phyloP scores from a whole-genome alignment of 169 alveolate genomes.

The Cryptosporidium xiaoi region DNA sequence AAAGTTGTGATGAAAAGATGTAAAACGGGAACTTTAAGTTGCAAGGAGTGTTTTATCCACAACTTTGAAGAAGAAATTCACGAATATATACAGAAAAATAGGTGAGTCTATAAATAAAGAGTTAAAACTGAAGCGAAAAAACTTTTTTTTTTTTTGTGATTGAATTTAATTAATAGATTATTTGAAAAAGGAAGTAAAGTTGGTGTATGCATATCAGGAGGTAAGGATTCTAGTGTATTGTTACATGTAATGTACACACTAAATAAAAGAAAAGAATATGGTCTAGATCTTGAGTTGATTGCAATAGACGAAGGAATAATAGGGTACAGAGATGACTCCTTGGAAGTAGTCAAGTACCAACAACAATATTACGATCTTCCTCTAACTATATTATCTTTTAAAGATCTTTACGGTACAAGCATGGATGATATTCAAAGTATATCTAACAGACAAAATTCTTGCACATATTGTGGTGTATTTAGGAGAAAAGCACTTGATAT shows the following conservation, averaged over 20 bases:
- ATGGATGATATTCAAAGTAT: constrained; percentile 96
- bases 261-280: constrained; percentile 91
- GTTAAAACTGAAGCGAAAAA: not conserved
- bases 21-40: constrained; percentile 87
- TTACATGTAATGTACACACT: constrained; percentile 92
- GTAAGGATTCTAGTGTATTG: constrained; percentile 97
- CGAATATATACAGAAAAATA: constrained; percentile 82
- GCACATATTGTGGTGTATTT: constrained; percentile 98
- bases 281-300: constrained; percentile 89
- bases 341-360: constrained; percentile 90
- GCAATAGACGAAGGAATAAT: constrained; percentile 98
- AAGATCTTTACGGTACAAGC: constrained; percentile 92
- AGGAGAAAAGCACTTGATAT: constrained; percentile 96
- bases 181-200: constrained; percentile 91
- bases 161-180: constrained; percentile 54
- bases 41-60: constrained; percentile 92
- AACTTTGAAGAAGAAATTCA: constrained; percentile 96
- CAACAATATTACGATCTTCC: constrained; percentile 89
- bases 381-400: constrained; percentile 88
- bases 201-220: constrained; percentile 97
- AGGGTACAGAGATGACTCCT: constrained; percentile 97
- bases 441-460: constrained; percentile 86
- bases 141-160: too few relatives aligned
- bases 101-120: constrained; percentile 10
- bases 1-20: constrained; percentile 91